phyloP scores from a whole-genome alignment of 345 rosid species.

The Linum tenue region DNA sequence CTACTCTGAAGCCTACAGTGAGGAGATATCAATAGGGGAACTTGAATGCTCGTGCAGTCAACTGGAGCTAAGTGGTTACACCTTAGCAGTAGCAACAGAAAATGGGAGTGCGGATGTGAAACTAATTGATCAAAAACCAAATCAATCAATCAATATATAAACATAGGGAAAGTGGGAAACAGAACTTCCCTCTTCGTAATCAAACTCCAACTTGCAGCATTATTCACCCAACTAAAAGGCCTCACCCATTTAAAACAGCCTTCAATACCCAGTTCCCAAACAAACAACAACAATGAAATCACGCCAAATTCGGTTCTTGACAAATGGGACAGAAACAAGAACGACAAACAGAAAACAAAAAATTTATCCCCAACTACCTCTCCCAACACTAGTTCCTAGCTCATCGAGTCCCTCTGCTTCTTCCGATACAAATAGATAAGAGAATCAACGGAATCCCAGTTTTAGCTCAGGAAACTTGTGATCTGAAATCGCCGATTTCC shows the following conservation, averaged over 20 bases:
- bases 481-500: background rate
- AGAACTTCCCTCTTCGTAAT: background rate
- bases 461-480: background rate
- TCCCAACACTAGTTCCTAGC: background rate
- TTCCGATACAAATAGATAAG: background rate
- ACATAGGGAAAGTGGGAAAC: background rate
- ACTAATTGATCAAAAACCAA: no score
- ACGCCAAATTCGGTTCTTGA: background rate
- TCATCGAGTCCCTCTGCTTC: background rate
- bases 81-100: background rate
- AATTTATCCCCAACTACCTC: background rate
- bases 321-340: background rate
- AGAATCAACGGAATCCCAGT: background rate
- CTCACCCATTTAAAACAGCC: background rate
- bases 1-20: no score
- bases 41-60: no score
- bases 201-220: background rate
- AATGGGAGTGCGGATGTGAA: background rate
- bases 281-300: background rate
- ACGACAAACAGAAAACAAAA: background rate
- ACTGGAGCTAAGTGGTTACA: no score
- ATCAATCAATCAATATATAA: background rate
- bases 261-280: background rate
- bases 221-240: background rate
- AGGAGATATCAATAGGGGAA: no score